Evolutionary conservation across 352 stramenopile species (phyloP).

Genomic region (Pythium aphanidermatum): DNA sequence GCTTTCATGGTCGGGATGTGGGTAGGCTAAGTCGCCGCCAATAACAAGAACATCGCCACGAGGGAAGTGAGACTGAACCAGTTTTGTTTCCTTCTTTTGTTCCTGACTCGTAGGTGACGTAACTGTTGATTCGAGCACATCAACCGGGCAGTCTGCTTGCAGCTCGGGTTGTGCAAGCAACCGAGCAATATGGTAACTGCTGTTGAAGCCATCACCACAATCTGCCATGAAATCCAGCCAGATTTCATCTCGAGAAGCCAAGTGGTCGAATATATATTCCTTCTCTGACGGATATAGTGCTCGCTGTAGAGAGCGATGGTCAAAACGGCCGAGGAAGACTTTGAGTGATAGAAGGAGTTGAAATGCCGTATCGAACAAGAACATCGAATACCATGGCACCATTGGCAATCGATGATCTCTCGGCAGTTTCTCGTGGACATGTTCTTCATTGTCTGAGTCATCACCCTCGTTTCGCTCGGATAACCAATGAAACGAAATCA

Average conservation of each 20-base stretch:
- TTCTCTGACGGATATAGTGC: slow-evolving; percentile 68
- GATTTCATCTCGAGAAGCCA: slow-evolving; percentile 67
- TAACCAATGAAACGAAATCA: slow-evolving; percentile 80
- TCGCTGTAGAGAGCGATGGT: slow-evolving; percentile 89
- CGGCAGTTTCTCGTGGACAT: slow-evolving; percentile 53
- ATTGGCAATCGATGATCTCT: slow-evolving; percentile 81
- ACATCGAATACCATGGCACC: slow-evolving; percentile 94
- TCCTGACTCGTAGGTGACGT: too few relatives aligned
- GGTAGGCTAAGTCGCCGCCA: slow-evolving; percentile 91
- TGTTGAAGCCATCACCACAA: slow-evolving; percentile 92
- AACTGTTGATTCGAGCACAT: slow-evolving; percentile 13
- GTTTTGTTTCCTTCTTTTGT: slow-evolving; percentile 23
- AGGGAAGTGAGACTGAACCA: slow-evolving; percentile 52
- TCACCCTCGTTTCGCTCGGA: slow-evolving; percentile 31
- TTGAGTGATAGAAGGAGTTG: slow-evolving; percentile 91
- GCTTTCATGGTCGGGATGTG: slow-evolving; percentile 76
- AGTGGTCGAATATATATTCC: slow-evolving; percentile 80
- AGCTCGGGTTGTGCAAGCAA: slow-evolving; percentile 87
- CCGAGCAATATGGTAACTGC: slow-evolving; percentile 89
- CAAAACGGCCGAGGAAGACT: slow-evolving; percentile 89
- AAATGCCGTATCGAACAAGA: slow-evolving; percentile 89
- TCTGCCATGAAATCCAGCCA: slow-evolving; percentile 95
- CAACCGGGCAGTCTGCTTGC: slow-evolving; percentile 56
- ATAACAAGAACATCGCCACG: slow-evolving; percentile 87
- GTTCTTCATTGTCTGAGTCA: slow-evolving; percentile 39